Conservation (phyloP, 495 filamentous ascomycete species). For the Hypoxylon crocopeplum region DNA sequence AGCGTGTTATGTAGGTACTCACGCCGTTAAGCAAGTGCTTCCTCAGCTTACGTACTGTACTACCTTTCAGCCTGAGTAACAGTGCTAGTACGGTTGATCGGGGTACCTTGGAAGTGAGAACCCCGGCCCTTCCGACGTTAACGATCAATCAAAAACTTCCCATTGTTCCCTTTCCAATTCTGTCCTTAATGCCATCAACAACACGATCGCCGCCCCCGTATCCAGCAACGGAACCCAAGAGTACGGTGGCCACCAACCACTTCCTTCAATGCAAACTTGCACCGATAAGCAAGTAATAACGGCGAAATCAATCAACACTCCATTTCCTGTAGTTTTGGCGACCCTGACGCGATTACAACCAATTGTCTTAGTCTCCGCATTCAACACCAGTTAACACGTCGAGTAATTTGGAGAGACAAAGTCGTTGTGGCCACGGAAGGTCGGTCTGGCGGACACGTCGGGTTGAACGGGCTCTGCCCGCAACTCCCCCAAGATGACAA, state of each 20-base stretch:
- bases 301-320: constrained; percentile 14
- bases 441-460: constrained; percentile 53
- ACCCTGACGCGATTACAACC: constrained; percentile 22
- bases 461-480: constrained; percentile 61
- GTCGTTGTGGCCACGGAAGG: constrained; percentile 44
- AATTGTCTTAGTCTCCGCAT: constrained; percentile 25
- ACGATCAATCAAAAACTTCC: constrained; percentile 46
- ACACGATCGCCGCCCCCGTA: constrained; percentile 36
- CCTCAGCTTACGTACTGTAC: constrained; percentile 6
- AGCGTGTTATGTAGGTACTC: constrained; percentile 7
- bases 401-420: background rate
- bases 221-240: constrained; percentile 23
- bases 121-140: constrained; percentile 35
- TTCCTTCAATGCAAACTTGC: constrained; percentile 19
- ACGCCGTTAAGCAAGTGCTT: background rate
- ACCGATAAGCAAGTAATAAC: constrained; percentile 8
- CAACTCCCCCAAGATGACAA: constrained; percentile 52
- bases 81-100: constrained; percentile 28
- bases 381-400: background rate
- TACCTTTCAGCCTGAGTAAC: constrained; percentile 17
- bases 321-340: constrained; percentile 24
- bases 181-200: constrained; percentile 41
- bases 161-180: constrained; percentile 42
- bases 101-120: constrained; percentile 24
- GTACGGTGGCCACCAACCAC: constrained; percentile 20